Base-by-base conservation (phyloP, 148 eudicot species). In the Chenopodium formosanum region DNA sequence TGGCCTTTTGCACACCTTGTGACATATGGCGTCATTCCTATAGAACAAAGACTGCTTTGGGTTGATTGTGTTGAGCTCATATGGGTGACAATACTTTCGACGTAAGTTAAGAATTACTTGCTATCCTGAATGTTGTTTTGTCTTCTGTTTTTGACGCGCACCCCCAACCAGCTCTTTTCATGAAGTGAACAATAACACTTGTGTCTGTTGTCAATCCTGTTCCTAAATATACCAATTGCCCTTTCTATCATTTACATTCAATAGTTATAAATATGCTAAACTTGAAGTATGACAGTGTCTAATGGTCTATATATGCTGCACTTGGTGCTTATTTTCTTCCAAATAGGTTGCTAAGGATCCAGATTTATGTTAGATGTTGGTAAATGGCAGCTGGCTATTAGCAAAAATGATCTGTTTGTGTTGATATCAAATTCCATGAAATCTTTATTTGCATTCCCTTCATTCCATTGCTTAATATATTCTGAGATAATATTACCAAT, bases 1-100 rank as follows among this genome's bases (percentile, higher is more conserved):
- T 95, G 98, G 98, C 98, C 97, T 50, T 95, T 95, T 82, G 98
- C 98, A 40, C 98, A 95, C 80, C 85, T 95, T 46, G 86, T 93
- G 56, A 95, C 98, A 1, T 95, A 95, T 58, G 98, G 97, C 73
- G 85, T 95, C 64, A 70, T 95, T 84, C 98, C 98, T 12, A 90
- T 95, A 14, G 93, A 95, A 82, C 97, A 95, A 89, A 90, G 98
- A 86, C 96, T 95, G 83, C 96, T 93, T 46, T 95, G 98, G 97
- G 98, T 95, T 75, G 98, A 95, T 80, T 95, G 95, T 58, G 91
- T 95, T 32, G 98, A 95, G 86, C 97, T 95, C 69, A 87, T 95
- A 68, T 95, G 98, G 98, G 97, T 95, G 81, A 95, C 98, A 22
- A 93, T 95, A 78, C 96, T 95, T 56, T 95, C 98, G 32, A 93